Conservation (phyloP, 2,329 filamentous ascomycete species). For the Fusarium beomiforme region DNA sequence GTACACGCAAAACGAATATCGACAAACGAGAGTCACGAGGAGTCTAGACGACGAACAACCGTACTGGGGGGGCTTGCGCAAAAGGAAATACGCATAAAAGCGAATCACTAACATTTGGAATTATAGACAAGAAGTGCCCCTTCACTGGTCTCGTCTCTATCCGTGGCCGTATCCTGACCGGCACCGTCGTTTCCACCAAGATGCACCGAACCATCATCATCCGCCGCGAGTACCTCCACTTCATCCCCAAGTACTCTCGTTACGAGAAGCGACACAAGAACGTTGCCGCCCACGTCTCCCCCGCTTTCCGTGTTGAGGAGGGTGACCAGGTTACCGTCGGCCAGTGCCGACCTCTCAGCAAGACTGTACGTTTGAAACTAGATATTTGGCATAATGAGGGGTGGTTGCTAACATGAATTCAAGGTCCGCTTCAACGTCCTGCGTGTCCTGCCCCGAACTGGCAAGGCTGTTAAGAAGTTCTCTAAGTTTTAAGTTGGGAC, state of each 20-base stretch:
- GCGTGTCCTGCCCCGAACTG: slow-evolving; percentile 95
- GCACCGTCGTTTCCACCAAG: slow-evolving; percentile 99
- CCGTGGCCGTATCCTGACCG: slow-evolving; percentile 99
- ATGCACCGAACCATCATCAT: slow-evolving; percentile 99
- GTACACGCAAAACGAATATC: slow-evolving; percentile 3
- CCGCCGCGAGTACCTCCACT: slow-evolving; percentile 99
- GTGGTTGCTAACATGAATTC: slow-evolving; percentile 35
- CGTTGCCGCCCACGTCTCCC: slow-evolving; percentile 97
- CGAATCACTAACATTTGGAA: slow-evolving; percentile 40
- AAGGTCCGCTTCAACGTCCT: slow-evolving; percentile 99
- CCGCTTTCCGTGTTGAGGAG: slow-evolving; percentile 99
- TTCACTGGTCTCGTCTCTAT: slow-evolving; percentile 99
- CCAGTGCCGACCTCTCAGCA: slow-evolving; percentile 98
- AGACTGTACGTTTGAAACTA: slow-evolving; percentile 81
- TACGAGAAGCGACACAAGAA: slow-evolving; percentile 99
- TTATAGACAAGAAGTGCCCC: slow-evolving; percentile 99
- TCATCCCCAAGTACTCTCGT: slow-evolving; percentile 99
- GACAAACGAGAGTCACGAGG: neutral
- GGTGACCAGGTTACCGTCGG: slow-evolving; percentile 99
- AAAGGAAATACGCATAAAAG: neutral
- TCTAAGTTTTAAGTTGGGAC: slow-evolving; percentile 87
- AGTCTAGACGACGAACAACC: neutral
- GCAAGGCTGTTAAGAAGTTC: slow-evolving; percentile 98
- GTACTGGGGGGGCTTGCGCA: neutral
- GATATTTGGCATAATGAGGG: neutral